These are phyloP conservation scores for Flagelloscypha sp. DNA, from an alignment of 768 basidiomycete genomes.

Conservation along the genomic window DNA sequence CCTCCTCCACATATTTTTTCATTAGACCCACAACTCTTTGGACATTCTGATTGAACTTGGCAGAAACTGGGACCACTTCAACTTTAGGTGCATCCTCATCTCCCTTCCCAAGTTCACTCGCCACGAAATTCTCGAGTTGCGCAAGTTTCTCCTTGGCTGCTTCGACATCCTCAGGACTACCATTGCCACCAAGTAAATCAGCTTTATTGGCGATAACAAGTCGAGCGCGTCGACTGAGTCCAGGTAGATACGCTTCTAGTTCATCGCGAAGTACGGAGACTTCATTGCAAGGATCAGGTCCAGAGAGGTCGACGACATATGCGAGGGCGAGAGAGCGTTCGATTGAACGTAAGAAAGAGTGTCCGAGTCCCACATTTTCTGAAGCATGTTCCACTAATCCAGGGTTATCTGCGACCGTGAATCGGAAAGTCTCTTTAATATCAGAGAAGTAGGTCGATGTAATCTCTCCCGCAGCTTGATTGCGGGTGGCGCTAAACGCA, in stretches of 20 bases:
- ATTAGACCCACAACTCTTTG: slow-evolving; percentile 59
- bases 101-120: slow-evolving; percentile 30
- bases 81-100: slow-evolving; percentile 27
- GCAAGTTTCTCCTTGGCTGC: slow-evolving; percentile 50
- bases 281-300: slow-evolving; percentile 69
- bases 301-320: slow-evolving; percentile 86
- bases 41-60: slow-evolving; percentile 81
- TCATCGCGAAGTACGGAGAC: slow-evolving; percentile 69
- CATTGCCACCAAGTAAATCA: slow-evolving; percentile 61
- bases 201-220: slow-evolving; percentile 95
- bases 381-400: slow-evolving; percentile 82
- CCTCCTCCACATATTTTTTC: slow-evolving; percentile 54
- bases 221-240: slow-evolving; percentile 66
- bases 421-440: slow-evolving; percentile 68
- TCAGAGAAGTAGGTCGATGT: slow-evolving; percentile 39
- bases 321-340: slow-evolving; percentile 85
- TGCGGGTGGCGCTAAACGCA: slow-evolving; percentile 42
- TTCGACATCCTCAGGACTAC: slow-evolving; percentile 37
- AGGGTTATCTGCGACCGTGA: slow-evolving; percentile 96
- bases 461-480: slow-evolving; percentile 26
- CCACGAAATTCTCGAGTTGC: slow-evolving; percentile 49
- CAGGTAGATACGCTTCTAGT: slow-evolving; percentile 72
- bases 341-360: slow-evolving; percentile 88
- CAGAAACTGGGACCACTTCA: slow-evolving; percentile 77
- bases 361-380: slow-evolving; percentile 86